Evolutionary conservation across 371 early-diverging fungal species (phyloP), one percentile per base, ranked within the genome.

Genomic region (Mortierella sp.): DNA sequence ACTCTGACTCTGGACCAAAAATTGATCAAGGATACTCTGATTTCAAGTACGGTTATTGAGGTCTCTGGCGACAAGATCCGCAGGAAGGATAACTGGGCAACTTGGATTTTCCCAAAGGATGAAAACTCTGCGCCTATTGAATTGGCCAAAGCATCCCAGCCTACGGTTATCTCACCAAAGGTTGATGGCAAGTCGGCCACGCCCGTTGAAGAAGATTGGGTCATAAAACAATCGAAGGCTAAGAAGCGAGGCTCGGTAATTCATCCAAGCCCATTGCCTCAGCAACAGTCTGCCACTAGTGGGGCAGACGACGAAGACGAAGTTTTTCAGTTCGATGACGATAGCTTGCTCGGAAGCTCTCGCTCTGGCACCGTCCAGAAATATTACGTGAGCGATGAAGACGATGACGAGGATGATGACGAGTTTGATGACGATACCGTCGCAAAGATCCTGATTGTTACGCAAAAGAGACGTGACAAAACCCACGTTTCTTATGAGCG

Each of bases 381-480:
- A 70, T 90, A 90, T 65, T 90, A 88, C 67, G 74, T 87, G 43
- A 85, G 88, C n/a, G 50, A 56, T 47, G 75, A 79, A 28, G 90
- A 90, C 21, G 90, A 89, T 12, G 91, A 90, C 23, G 87, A 87
- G 21, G 90, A 89, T 43, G 90, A 90, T 19, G 91, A 90, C 28
- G 92, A 93, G 29, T 84, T 93, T 67, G 96, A 95, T 66, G 96
- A 97, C 68, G 97, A 96, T 4, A 91, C 89, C 28, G 89, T 97
- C 29, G 94, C 92, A 55, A 88, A 93, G 37, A 87, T 97, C 68
- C 85, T 97, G 84, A 95, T 97, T 84, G 96, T 97, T 55, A 96
- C 97, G 37, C 96, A 94, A 81, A 91, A 91, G 66, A 91, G 89
- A 50, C 85, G 86, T 63, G 95, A 94, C 62, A 86, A 89, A 58